A percentile compares a stretch with the other conserved stretches of the same genome.
phyloP scores from a whole-genome alignment of 1,284 basidiomycete species.

The Puccinia brachypodii region DNA sequence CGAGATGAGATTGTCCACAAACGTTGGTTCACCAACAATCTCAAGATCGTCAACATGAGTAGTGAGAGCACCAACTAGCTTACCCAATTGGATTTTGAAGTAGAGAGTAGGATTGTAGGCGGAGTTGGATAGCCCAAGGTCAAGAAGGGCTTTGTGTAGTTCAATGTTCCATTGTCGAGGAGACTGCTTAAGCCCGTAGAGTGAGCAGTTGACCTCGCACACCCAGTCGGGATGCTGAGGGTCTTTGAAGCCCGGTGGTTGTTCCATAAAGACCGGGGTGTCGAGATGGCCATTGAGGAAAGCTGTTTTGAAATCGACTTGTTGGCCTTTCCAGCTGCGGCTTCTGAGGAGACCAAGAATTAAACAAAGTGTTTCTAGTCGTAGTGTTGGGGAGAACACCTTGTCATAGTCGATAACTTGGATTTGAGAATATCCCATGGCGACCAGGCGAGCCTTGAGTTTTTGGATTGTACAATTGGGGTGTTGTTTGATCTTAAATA shows the following conservation, averaged over 20 bases:
- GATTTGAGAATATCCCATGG: neutral
- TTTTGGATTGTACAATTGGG: neutral
- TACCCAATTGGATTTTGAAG: no score
- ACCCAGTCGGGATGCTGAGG: neutral
- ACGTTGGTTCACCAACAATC: neutral
- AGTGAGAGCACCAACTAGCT: no score
- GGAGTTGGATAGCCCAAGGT: no score
- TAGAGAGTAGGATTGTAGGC: no score
- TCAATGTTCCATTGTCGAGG: no score
- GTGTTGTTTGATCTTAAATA: constrained; percentile 1
- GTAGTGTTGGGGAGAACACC: neutral
- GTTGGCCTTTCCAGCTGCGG: neutral
- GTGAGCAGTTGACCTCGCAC: no score
- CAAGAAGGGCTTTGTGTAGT: no score
- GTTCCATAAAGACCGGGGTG: neutral
- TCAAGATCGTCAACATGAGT: neutral
- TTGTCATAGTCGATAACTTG: neutral
- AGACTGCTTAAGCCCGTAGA: no score
- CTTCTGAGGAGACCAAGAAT: neutral
- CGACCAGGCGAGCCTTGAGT: constrained; percentile 5
- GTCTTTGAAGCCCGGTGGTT: neutral
- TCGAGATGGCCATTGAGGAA: neutral
- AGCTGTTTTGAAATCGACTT: no score
- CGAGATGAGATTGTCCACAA: neutral
- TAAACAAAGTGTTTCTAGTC: neutral